A percentile compares a stretch with the other conserved stretches of the same genome.
phyloP scores from a whole-genome alignment of 2,329 filamentous ascomycete species.

The Didymella glomerata region DNA sequence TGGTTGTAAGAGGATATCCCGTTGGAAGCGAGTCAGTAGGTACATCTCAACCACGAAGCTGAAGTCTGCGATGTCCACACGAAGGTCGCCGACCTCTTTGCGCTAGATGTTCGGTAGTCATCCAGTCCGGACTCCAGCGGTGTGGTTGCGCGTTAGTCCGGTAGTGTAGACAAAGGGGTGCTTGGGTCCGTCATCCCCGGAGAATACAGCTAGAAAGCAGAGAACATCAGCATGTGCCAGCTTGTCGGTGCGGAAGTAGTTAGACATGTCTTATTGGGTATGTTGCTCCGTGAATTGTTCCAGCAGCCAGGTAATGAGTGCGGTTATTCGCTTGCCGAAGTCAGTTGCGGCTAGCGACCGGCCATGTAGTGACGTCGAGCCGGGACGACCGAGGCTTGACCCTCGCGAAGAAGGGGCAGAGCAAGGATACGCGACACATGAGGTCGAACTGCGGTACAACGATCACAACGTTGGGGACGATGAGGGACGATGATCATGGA shows the following conservation, averaged over 20 bases:
- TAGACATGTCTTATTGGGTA: conserved; percentile 6
- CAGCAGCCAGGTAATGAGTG: conserved; percentile 9
- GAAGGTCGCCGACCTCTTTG: conserved; percentile 15
- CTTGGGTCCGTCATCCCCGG: neutral
- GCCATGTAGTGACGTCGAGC: conserved; percentile 14
- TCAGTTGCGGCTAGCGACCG: neutral
- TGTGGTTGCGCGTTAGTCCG: conserved; percentile 4
- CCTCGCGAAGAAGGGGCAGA: neutral
- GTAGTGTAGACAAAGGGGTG: conserved; percentile 14
- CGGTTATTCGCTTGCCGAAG: conserved; percentile 2
- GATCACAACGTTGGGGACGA: neutral
- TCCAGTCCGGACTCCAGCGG: neutral
- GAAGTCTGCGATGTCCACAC: neutral
- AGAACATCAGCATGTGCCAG: conserved; percentile 7
- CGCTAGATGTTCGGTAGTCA: conserved; percentile 14
- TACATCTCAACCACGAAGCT: neutral
- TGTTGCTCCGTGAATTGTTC: neutral
- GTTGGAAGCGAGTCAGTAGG: neutral
- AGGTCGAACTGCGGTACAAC: neutral
- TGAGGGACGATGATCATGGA: neutral
- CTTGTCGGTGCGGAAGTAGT: neutral
- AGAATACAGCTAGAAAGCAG: conserved; percentile 10
- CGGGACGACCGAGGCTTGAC: conserved; percentile 8
- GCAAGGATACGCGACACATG: neutral
- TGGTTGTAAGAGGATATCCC: neutral